These are phyloP conservation scores for Leptodontidium sp. DNA, from an alignment of 2,329 filamentous ascomycete genomes.

Conservation along the genomic window DNA sequence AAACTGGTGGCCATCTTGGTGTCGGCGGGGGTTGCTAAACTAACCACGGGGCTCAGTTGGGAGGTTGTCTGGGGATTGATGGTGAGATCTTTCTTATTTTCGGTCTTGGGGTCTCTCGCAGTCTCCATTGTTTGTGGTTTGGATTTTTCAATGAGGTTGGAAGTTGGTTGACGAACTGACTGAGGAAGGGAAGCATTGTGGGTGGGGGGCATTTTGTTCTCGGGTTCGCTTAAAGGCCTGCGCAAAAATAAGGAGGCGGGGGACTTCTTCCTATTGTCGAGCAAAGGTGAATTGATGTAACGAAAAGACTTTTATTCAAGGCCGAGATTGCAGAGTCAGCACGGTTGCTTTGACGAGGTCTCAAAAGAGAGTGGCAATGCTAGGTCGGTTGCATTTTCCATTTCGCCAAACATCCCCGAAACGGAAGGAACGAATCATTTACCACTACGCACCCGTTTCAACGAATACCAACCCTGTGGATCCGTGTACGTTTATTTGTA, in stretches of 20 bases:
- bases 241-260: background rate
- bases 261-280: slow-evolving; percentile 5
- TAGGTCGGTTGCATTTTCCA: background rate
- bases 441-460: background rate
- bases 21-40: background rate
- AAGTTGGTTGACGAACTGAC: background rate
- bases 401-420: background rate
- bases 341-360: too few relatives aligned
- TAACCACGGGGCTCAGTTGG: background rate
- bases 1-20: background rate
- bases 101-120: background rate
- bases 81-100: background rate
- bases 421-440: background rate
- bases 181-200: background rate
- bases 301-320: background rate
- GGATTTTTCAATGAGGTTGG: background rate
- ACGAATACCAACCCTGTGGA: background rate
- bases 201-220: background rate
- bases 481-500: background rate
- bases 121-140: background rate
- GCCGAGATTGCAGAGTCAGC: background rate
- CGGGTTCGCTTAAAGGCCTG: background rate
- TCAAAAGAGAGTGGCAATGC: background rate
- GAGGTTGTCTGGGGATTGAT: background rate
- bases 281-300: background rate